Percentiles rank a stretch among this genome's conserved stretches.
These are phyloP conservation scores for Pleurotus djamor DNA, from an alignment of 768 basidiomycete species.

Conservation along the genomic window DNA sequence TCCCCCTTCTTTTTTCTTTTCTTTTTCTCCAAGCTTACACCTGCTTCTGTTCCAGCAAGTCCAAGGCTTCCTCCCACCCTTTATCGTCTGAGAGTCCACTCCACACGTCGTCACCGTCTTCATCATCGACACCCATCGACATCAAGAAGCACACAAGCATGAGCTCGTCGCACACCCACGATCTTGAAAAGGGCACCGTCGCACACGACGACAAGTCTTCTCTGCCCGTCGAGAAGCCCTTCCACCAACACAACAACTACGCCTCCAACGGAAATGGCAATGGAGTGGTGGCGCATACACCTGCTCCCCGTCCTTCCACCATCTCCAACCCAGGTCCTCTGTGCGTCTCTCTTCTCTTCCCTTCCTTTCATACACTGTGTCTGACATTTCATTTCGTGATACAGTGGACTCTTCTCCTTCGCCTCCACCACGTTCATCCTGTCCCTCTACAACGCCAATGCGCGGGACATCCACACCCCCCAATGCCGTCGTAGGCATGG, in stretches of 20 bases:
- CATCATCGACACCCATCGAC: too few relatives aligned
- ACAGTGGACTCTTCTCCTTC: constrained; percentile 78
- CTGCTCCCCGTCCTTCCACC: constrained; percentile 24
- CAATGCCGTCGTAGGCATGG: constrained; percentile 64
- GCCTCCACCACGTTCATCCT: constrained; percentile 82
- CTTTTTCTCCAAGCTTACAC: too few relatives aligned
- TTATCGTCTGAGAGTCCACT: too few relatives aligned
- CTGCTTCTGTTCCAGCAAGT: too few relatives aligned
- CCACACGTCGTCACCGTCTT: too few relatives aligned
- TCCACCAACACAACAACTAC: background rate
- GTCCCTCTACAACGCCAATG: constrained; percentile 67
- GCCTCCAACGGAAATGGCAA: constrained; percentile 6
- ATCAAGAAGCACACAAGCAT: background rate
- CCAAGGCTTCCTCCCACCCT: too few relatives aligned
- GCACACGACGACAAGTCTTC: background rate
- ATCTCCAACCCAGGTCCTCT: constrained; percentile 64
- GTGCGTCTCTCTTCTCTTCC: constrained; percentile 24
- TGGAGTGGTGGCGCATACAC: background rate
- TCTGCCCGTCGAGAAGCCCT: background rate
- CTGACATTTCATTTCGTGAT: constrained; percentile 6
- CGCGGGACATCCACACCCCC: constrained; percentile 53
- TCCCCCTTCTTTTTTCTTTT: too few relatives aligned
- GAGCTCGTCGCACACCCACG: background rate
- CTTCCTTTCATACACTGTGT: background rate
- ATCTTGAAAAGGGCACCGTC: background rate